Conservation (phyloP, 2,329 filamentous ascomycete species). For the Ophiostoma sp. region DNA sequence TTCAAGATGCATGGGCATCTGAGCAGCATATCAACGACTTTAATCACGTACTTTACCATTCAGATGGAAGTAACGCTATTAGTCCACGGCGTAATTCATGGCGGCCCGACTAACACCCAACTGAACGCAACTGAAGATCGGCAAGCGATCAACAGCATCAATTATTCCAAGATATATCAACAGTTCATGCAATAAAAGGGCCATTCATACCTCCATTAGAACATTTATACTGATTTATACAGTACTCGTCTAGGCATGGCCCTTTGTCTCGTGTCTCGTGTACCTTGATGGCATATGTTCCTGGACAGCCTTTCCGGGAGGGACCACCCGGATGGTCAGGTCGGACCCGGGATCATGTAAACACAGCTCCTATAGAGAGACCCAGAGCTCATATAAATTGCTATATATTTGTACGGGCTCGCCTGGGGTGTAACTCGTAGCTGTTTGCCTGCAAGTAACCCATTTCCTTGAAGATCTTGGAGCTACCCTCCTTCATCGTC, state of each 20-base stretch:
- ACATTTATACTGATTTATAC: too few species aligned
- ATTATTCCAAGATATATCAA: background rate
- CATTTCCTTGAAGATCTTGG: background rate
- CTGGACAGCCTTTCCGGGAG: background rate
- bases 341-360: background rate
- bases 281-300: slow-evolving; percentile 9
- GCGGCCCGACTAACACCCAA: background rate
- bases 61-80: too few species aligned
- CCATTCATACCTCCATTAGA: too few species aligned
- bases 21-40: too few species aligned
- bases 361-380: background rate
- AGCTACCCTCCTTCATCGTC: background rate
- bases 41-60: too few species aligned
- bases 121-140: background rate
- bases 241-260: background rate
- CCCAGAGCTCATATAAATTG: background rate
- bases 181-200: background rate
- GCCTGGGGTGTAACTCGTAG: background rate
- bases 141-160: background rate
- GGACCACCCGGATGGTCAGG: background rate
- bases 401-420: background rate
- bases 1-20: background rate
- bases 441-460: background rate
- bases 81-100: too few species aligned
- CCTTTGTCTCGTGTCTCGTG: background rate